Evolutionary conservation across 371 early-diverging fungal genomes (phyloP), one percentile per base, ranked within the genome.

Genomic region (Parasitella parasitica): DNA sequence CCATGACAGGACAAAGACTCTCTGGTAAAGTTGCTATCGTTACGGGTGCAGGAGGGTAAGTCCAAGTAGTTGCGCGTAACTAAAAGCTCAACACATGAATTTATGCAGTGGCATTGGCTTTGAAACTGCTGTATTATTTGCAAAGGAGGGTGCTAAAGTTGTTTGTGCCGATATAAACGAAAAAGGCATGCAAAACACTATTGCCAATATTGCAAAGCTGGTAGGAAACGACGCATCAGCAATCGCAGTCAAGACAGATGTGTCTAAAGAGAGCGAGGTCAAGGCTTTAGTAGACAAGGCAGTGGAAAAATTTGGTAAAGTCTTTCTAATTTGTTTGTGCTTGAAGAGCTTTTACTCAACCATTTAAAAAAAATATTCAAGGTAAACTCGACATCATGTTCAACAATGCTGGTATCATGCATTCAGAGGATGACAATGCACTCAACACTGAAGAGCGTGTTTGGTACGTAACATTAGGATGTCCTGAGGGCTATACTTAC

Each of bases 391-490:
- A 89, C 66, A 77, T 94, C 56, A 86, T 93, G 75, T 93, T 94
- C 79, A 94, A 94, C 76, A 94, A 93, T 65, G 93, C 95, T 12
- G 95, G 95, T 52, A 92, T 94, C 75, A 93, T 94, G 93, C 92
- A 93, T 66, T 89, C 92, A 35, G 76, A 84, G 38, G 94, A 93
- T 63, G 92, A 92, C 71, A 89, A 92, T 69, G 93, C 91, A 41
- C 66, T 87, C 43, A 91, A 80, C 26, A 93, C 94, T 32, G 81
- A 87, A 30, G 92, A 93, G 67, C 78, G 81, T 30, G 82, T 92
- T 59, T 94, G 95, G 88, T 87, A 46, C 24, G 34, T 37, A 22
- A 16, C n/a, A n/a, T n/a, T n/a, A n/a, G n/a, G n/a, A n/a, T n/a
- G n/a, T n/a, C n/a, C n/a, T n/a, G n/a, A n/a, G n/a, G n/a, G n/a